Percentiles rank a stretch among this genome's conserved stretches.
Conservation (phyloP, 2,329 filamentous ascomycete genomes). For the Colletotrichum gigasporum region DNA sequence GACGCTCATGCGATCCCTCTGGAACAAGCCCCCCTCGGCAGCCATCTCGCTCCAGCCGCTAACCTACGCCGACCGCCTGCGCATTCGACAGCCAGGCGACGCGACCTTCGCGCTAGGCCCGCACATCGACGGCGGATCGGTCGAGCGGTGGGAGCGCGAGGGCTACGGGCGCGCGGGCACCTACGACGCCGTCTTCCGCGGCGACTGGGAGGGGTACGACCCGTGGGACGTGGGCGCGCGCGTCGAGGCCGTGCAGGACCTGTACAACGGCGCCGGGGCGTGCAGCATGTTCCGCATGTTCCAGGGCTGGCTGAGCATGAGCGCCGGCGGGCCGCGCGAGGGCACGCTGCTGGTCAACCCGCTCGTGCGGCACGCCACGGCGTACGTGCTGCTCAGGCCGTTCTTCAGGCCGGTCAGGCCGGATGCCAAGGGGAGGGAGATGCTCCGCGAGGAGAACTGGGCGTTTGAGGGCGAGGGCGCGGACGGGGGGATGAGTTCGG, state of each 20-base stretch:
- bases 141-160: conserved; percentile 77
- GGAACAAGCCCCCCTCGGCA: conserved; percentile 60
- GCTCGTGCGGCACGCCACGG: conserved; percentile 76
- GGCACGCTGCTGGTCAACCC: conserved; percentile 88
- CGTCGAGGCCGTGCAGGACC: conserved; percentile 73
- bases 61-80: conserved; percentile 75
- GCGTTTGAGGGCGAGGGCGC: conserved; percentile 58
- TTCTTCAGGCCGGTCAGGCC: conserved; percentile 71
- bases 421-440: conserved; percentile 40
- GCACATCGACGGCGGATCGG: conserved; percentile 77
- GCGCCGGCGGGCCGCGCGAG: conserved; percentile 74
- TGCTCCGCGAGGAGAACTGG: conserved; percentile 68
- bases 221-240: conserved; percentile 81
- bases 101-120: conserved; percentile 76
- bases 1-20: conserved; percentile 69
- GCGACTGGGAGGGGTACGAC: conserved; percentile 83
- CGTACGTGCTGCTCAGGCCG: conserved; percentile 83
- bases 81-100: conserved; percentile 78
- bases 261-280: conserved; percentile 83
- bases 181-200: conserved; percentile 78
- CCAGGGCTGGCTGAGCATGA: conserved; percentile 90
- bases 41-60: conserved; percentile 66
- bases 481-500: conserved; percentile 58
- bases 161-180: conserved; percentile 75
- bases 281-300: conserved; percentile 89